Evolutionary conservation across 1,284 basidiomycete species (phyloP), one percentile per base, ranked within the genome.

Genomic region (Inonotus obliquus): DNA sequence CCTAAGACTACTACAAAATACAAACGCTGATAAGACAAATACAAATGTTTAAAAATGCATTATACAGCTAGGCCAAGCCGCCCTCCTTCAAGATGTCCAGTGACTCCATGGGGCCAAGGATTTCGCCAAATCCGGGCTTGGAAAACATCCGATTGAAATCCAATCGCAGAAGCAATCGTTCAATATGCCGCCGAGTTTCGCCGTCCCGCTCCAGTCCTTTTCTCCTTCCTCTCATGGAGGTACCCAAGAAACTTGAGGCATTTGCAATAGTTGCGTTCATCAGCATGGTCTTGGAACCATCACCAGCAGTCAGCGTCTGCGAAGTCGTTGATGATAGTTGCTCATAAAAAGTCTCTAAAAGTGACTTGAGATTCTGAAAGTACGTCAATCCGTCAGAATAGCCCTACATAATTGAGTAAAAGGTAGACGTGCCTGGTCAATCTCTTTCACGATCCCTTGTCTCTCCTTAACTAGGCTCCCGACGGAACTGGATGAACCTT

Each of bases 71-170:
- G 9, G 47, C 57, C 29, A 63, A 35, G 14, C 61, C 61, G 11
- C 61, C 61, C 55, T 63, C 61, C 27, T 51, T 59, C 51, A 63
- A 37, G 23, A 63, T 63, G 38, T 54, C 59, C 76, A 66, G 41
- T 75, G 77, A 35, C 75, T 76, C 64, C 75, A 77, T 67, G 74
- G 78, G 59, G 86, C 73, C 59, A 86, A 84, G 65, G 81, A 78
- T 63, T 69, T 71, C 25, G 65, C 76, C 56, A 44, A 74, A 69
- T 9, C 69, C 71, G 64, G 81, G 81, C 51, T 78, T 81, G 17
- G 88, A 92, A 69, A 93, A 84, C 53, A 81, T 84, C 3, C 88
- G 89, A 67, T 93, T 94, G 72, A 94, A 92, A 73, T 96, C 94
- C 25, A 96, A 74, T 38, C 92, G 80, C 51, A 96, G 76, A 53